Conservation (phyloP, 805 yeast genomes). For the Nakazawaea laoshanensis region DNA sequence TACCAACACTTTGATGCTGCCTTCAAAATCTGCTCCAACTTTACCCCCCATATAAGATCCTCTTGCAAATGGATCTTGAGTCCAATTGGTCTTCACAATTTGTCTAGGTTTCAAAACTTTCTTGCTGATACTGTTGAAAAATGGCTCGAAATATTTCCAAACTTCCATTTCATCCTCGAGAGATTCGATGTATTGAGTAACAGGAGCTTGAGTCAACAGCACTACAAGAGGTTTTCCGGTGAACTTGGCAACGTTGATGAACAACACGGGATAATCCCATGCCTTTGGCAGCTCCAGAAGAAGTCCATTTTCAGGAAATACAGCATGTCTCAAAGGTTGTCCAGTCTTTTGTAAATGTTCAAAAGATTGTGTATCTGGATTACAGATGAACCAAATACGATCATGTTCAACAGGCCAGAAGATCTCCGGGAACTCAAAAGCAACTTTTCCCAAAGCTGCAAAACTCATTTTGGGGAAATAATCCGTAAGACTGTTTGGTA, state of each 20-base stretch:
- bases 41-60: constrained; percentile 64
- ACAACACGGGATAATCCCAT: constrained; percentile 43
- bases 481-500: constrained; percentile 16
- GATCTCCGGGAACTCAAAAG: constrained; percentile 44
- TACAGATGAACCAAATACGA: constrained; percentile 29
- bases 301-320: constrained; percentile 1
- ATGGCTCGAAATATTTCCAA: constrained; percentile 43
- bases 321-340: background rate
- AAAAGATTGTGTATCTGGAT: constrained; percentile 16
- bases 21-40: constrained; percentile 50
- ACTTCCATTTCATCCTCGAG: constrained; percentile 32
- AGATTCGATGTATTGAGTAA: constrained; percentile 35
- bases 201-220: constrained; percentile 55
- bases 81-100: constrained; percentile 55
- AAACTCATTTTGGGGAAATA: constrained; percentile 35
- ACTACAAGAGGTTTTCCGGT: constrained; percentile 38
- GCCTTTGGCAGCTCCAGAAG: constrained; percentile 21
- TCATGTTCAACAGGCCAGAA: constrained; percentile 46
- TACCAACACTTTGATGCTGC: constrained; percentile 40
- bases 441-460: constrained; percentile 56
- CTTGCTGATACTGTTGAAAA: background rate
- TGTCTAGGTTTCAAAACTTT: constrained; percentile 19
- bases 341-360: background rate
- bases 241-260: constrained; percentile 39
- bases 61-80: constrained; percentile 55